These are phyloP conservation scores for Dryas alaskensis DNA, from an alignment of 306 rosid genomes.

Conservation along the genomic window DNA sequence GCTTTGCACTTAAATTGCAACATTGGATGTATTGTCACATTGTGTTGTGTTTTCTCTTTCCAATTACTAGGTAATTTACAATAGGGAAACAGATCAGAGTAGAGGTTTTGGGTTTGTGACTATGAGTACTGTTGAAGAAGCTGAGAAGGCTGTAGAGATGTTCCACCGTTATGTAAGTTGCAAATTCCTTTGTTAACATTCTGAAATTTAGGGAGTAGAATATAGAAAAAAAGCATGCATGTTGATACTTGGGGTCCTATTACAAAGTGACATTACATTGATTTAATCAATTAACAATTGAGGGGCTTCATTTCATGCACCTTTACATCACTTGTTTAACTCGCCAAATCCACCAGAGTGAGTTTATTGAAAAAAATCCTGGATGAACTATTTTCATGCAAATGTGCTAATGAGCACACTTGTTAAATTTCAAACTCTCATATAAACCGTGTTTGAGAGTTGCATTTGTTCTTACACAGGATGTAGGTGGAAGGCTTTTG, in stretches of 20 bases:
- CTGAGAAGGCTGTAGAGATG: slow-evolving; percentile 43
- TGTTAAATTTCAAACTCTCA: not conserved
- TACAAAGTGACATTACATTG: not conserved
- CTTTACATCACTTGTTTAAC: not conserved
- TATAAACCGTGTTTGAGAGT: not conserved
- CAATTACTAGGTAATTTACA: slow-evolving; percentile 37
- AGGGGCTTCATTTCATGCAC: not conserved
- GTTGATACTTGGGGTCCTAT: not conserved
- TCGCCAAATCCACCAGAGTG: not conserved
- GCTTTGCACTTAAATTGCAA: not conserved
- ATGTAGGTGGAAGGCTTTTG: slow-evolving; percentile 34
- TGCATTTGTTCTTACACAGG: slow-evolving; percentile 25
- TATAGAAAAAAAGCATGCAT: not conserved
- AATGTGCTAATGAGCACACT: not conserved
- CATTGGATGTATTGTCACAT: not conserved
- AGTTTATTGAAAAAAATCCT: not conserved
- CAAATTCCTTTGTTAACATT: not conserved
- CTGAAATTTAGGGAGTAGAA: not conserved
- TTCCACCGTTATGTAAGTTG: slow-evolving; percentile 40
- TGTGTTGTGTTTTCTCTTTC: slow-evolving; percentile 1
- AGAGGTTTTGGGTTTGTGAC: slow-evolving; percentile 47
- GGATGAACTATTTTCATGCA: not conserved
- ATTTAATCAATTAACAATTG: not conserved
- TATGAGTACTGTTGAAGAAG: slow-evolving; percentile 44
- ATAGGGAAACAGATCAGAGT: slow-evolving; percentile 44